phyloP scores from a whole-genome alignment of 1,139 yeast species.

The Trichomonascaceae sp. region DNA sequence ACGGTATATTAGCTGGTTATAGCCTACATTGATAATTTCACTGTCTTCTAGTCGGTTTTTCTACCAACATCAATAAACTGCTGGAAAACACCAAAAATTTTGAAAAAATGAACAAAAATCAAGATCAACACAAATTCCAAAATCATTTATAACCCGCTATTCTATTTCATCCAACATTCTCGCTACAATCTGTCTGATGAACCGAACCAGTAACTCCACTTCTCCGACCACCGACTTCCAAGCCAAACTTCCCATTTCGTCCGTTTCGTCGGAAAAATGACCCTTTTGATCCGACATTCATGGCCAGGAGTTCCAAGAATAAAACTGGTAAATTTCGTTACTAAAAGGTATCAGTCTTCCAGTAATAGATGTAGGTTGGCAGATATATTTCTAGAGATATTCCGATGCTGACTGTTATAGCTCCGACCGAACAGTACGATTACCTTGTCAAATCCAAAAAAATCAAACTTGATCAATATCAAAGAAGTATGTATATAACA shows the following conservation, averaged over 20 bases:
- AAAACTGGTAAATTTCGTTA: neutral
- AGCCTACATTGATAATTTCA: too few relatives aligned
- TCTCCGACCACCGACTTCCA: neutral
- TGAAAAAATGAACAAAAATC: too few relatives aligned
- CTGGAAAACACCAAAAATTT: too few relatives aligned
- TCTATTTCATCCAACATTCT: too few relatives aligned
- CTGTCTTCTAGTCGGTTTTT: too few relatives aligned
- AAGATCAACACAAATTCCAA: too few relatives aligned
- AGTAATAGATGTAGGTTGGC: neutral
- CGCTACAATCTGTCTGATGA: too few relatives aligned
- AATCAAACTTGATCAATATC: conserved; percentile 61
- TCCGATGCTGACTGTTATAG: conserved; percentile 3
- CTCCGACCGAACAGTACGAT: conserved; percentile 60
- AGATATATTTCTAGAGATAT: neutral
- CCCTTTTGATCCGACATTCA: neutral
- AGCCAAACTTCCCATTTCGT: neutral
- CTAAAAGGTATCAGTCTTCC: neutral
- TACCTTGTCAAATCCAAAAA: conserved; percentile 45
- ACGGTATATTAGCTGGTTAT: too few relatives aligned
- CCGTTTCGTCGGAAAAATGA: neutral
- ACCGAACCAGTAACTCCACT: too few relatives aligned
- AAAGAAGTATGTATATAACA: conserved; percentile 30
- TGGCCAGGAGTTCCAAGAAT: neutral
- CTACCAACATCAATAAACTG: too few relatives aligned
- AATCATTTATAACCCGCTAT: too few relatives aligned